Conservation (phyloP, 257 asterid genomes). For the Leonotis leonurus region DNA sequence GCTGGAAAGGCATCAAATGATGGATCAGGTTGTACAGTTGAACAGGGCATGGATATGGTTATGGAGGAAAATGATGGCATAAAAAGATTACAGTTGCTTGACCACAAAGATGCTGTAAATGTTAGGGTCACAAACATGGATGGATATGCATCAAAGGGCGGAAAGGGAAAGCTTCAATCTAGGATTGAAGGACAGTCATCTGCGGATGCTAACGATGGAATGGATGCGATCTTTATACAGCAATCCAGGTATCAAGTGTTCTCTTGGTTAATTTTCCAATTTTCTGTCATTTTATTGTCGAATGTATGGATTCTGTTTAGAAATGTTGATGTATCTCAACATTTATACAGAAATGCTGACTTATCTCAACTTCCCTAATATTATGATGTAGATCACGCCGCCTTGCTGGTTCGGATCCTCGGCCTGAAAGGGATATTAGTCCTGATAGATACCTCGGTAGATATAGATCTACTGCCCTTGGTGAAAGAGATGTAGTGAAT, state of each 20-base stretch:
- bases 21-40: slow-evolving; percentile 50
- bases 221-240: slow-evolving; percentile 21
- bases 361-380: background rate
- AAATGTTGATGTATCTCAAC: background rate
- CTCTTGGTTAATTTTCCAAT: background rate
- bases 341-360: too few relatives aligned
- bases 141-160: slow-evolving; percentile 34
- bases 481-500: slow-evolving; percentile 39
- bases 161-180: slow-evolving; percentile 41
- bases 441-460: slow-evolving; percentile 45
- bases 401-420: slow-evolving; percentile 30
- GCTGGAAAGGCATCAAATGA: slow-evolving; percentile 44
- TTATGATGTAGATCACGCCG: slow-evolving; percentile 34
- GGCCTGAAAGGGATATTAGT: slow-evolving; percentile 38
- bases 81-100: slow-evolving; percentile 30
- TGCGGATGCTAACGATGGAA: slow-evolving; percentile 29
- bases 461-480: slow-evolving; percentile 33
- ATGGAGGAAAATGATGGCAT: slow-evolving; percentile 22
- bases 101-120: slow-evolving; percentile 24
- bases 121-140: slow-evolving; percentile 24
- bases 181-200: slow-evolving; percentile 45
- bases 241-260: slow-evolving; percentile 43
- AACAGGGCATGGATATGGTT: slow-evolving; percentile 27
- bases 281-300: background rate
- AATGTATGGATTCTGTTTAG: background rate